Evolutionary conservation across 2,329 filamentous ascomycete species (phyloP).

Genomic region (Fusarium siculi): DNA sequence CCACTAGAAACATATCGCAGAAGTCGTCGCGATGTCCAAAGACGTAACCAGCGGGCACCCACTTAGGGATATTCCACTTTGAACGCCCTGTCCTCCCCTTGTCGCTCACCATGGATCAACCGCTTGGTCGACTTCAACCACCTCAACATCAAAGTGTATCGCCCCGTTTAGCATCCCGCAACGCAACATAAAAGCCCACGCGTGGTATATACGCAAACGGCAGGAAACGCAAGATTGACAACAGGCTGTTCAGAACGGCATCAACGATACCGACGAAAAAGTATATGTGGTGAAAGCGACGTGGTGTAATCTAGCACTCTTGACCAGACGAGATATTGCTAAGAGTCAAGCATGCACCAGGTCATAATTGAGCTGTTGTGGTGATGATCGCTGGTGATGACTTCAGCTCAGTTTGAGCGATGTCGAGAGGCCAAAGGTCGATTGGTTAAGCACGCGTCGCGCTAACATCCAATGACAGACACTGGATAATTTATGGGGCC

Average conservation of each 20-base stretch:
- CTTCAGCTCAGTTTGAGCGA: conserved; percentile 25
- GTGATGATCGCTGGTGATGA: conserved; percentile 25
- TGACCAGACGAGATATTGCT: not conserved
- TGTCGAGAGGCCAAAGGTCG: conserved; percentile 17
- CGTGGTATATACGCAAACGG: not conserved
- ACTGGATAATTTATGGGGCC: conserved; percentile 19
- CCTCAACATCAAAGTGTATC: conserved; percentile 6
- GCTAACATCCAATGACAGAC: conserved; percentile 3
- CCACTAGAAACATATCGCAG: conserved; percentile 17
- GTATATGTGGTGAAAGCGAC: not conserved
- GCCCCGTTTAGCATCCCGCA: conserved; percentile 4
- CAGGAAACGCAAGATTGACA: conserved; percentile 2
- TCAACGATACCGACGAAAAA: not conserved
- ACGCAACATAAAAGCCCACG: conserved; percentile 2
- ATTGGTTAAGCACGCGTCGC: conserved; percentile 24
- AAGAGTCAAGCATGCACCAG: not conserved
- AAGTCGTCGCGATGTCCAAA: conserved; percentile 11
- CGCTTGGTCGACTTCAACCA: conserved; percentile 27
- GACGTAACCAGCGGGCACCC: conserved; percentile 13
- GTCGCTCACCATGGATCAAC: conserved; percentile 16
- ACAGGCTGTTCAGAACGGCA: not conserved
- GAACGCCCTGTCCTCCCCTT: conserved; percentile 12
- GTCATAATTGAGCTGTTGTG: conserved; percentile 9
- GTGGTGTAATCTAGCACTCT: not conserved
- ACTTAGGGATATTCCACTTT: conserved; percentile 2